Percentiles rank a stretch among this genome's conserved stretches.
phyloP scores from a whole-genome alignment of 2,329 filamentous ascomycete species.

The Pezicula rhizophila region DNA sequence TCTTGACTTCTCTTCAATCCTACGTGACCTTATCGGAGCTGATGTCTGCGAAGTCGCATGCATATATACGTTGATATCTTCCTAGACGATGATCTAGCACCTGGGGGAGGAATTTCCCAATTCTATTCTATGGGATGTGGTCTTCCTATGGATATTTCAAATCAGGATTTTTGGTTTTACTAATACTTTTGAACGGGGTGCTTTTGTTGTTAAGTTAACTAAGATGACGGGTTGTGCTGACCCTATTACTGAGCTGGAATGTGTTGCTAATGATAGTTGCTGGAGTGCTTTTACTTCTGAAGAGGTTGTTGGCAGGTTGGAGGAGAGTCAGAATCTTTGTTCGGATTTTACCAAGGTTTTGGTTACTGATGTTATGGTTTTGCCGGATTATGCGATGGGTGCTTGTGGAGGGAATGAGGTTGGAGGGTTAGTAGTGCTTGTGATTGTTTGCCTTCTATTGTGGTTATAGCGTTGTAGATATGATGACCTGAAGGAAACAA shows the following conservation, averaged over 20 bases:
- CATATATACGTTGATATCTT: conserved; percentile 32
- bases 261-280: conserved; percentile 28
- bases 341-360: conserved; percentile 9
- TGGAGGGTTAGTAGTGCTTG: conserved; percentile 7
- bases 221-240: conserved; percentile 1
- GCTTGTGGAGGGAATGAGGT: conserved; percentile 7
- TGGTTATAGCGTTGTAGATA: not conserved
- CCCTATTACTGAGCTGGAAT: conserved; percentile 5
- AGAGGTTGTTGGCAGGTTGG: conserved; percentile 25
- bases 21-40: conserved; percentile 24
- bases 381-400: conserved; percentile 4
- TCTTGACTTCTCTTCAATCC: conserved; percentile 30
- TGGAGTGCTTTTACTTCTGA: conserved; percentile 28
- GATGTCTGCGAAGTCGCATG: conserved; percentile 36
- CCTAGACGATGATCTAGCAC: conserved; percentile 16
- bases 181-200: conserved; percentile 35
- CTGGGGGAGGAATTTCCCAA: conserved; percentile 27
- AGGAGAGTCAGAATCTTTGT: conserved; percentile 29
- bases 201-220: conserved; percentile 11
- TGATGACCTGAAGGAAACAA: no score
- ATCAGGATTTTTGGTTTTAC: conserved; percentile 30
- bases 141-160: conserved; percentile 27
- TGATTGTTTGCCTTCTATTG: conserved; percentile 7
- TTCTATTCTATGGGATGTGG: conserved; percentile 38
- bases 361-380: conserved; percentile 5